These are phyloP conservation scores for Arabidopsis suecica DNA, from an alignment of 345 rosid genomes.

Conservation along the genomic window DNA sequence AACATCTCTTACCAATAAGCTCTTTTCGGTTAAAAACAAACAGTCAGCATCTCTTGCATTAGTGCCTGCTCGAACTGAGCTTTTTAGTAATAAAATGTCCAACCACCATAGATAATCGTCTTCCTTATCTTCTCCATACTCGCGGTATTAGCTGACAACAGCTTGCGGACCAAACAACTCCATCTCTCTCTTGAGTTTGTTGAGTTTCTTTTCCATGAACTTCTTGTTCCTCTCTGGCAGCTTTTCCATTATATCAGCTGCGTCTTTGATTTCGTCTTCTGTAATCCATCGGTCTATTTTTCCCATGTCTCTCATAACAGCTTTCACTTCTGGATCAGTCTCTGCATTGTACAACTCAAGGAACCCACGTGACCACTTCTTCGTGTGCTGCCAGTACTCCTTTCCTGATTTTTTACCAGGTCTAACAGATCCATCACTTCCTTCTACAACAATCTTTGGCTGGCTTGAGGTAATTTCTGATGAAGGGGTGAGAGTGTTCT, in stretches of 20 bases:
- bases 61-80: too few species aligned
- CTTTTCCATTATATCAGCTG: slow-evolving; percentile 71
- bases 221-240: slow-evolving; percentile 64
- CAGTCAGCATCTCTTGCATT: too few species aligned
- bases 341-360: slow-evolving; percentile 80
- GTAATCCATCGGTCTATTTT: slow-evolving; percentile 96
- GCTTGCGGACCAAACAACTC: slow-evolving; percentile 95
- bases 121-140: slow-evolving; percentile 78
- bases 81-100: slow-evolving; percentile 40
- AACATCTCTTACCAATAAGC: too few species aligned
- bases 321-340: slow-evolving; percentile 82
- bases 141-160: slow-evolving; percentile 84
- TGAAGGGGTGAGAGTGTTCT: slow-evolving; percentile 46
- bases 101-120: slow-evolving; percentile 96
- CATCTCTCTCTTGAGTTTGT: slow-evolving; percentile 84
- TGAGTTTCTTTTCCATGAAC: slow-evolving; percentile 77
- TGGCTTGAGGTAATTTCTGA: slow-evolving; percentile 47
- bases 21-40: too few species aligned
- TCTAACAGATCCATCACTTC: slow-evolving; percentile 85
- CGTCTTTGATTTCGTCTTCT: slow-evolving; percentile 84
- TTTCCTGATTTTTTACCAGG: slow-evolving; percentile 83
- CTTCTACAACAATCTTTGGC: slow-evolving; percentile 69
- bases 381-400: slow-evolving; percentile 92
- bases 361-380: slow-evolving; percentile 91
- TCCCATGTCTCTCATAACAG: slow-evolving; percentile 82